Evolutionary conservation across 139 green algal species (phyloP).

Genomic region (Chlamydomonas sp.): DNA sequence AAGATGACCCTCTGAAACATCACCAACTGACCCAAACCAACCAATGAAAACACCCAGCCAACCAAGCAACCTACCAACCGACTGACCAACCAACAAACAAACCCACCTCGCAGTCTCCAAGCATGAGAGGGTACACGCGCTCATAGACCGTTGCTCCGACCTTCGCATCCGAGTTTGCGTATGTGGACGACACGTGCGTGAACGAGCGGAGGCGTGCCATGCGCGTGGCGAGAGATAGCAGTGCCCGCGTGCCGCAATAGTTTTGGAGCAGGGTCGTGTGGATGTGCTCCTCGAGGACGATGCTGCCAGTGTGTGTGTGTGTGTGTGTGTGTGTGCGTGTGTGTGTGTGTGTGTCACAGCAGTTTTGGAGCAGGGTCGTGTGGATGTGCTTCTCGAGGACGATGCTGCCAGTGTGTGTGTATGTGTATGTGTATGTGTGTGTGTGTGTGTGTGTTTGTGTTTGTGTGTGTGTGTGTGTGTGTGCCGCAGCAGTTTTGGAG

Average conservation of each 20-base stretch:
- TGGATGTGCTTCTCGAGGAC: conserved; percentile 45
- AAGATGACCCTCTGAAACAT: too few relatives aligned
- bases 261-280: conserved; percentile 43
- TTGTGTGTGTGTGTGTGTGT: too few relatives aligned
- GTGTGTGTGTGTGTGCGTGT: neutral
- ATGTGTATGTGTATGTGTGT: neutral
- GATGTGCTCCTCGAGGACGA: conserved; percentile 44
- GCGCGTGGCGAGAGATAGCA: conserved; percentile 6
- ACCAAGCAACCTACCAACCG: too few relatives aligned
- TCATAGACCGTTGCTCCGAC: conserved; percentile 27
- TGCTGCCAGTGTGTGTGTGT: too few relatives aligned
- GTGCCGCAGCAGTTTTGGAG: conserved; percentile 39
- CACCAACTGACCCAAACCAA: too few relatives aligned
- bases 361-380: conserved; percentile 42
- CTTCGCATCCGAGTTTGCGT: conserved; percentile 33
- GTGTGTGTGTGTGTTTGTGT: too few relatives aligned
- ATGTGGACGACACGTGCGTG: conserved; percentile 37
- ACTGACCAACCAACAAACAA: too few relatives aligned
- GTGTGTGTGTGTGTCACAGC: conserved; percentile 12
- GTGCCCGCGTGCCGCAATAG: conserved; percentile 23
- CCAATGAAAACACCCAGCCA: too few relatives aligned
- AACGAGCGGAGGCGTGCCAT: conserved; percentile 20
- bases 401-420: conserved; percentile 32
- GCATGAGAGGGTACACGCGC: conserved; percentile 38
- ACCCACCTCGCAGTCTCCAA: conserved; percentile 38